phyloP scores from a whole-genome alignment of 345 rosid species.

The Capsella bursapastoris region DNA sequence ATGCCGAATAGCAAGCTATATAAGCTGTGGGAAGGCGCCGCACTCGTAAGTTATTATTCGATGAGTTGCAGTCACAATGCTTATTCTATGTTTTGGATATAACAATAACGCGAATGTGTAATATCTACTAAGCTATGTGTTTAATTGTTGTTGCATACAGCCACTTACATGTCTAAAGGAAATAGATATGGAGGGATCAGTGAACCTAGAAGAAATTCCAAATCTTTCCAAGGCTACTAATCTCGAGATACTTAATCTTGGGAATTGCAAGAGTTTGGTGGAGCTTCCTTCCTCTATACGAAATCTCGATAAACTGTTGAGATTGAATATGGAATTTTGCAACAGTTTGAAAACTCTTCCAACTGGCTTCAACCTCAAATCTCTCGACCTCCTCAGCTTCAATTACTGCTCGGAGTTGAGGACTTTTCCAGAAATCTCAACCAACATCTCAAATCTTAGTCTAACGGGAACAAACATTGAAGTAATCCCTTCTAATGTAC shows the following conservation, averaged over 20 bases:
- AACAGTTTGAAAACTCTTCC: not conserved
- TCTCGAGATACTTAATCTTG: not conserved
- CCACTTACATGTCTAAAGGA: conserved; percentile 6
- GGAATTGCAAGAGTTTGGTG: not conserved
- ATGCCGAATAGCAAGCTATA: not conserved
- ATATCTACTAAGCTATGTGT: not conserved
- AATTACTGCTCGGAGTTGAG: not conserved
- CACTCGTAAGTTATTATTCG: conserved; percentile 6
- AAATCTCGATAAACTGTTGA: not conserved
- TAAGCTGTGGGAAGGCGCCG: conserved; percentile 9
- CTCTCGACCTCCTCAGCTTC: rapidly evolving
- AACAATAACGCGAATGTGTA: not conserved
- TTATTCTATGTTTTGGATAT: not conserved
- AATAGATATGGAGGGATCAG: not conserved
- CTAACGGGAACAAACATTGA: not conserved
- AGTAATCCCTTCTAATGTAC: conserved; percentile 21
- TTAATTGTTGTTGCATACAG: conserved; percentile 20
- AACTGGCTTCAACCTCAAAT: not conserved
- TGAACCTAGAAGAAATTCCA: not conserved
- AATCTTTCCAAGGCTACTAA: not conserved
- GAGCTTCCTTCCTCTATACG: not conserved
- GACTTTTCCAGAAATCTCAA: not conserved
- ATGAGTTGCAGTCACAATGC: not conserved
- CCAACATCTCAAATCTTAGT: not conserved
- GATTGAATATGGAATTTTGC: not conserved